Evolutionary conservation across 257 asterid genomes (phyloP), one percentile per base, ranked within the genome.

Genomic region (Fraxinus excelsior): DNA sequence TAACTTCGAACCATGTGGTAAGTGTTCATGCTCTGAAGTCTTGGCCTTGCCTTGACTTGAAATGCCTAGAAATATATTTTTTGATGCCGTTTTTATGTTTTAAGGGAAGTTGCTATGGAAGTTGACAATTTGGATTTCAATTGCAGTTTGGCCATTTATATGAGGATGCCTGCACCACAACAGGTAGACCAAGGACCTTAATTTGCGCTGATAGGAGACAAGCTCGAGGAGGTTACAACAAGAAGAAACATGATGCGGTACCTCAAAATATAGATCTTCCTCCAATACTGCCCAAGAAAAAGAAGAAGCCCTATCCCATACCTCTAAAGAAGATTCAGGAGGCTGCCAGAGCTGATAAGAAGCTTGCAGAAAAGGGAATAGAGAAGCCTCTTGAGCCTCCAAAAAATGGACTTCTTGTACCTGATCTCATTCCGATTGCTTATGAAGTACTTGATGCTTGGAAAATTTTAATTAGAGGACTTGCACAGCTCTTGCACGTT

Each of bases 371-470:
- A 77, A 82, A 82, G 97, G 99, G 99, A 49, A 89, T 89, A 40
- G 99, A 96, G 87, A 96, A 96, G 86, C 91, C 84, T 75, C 97
- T 96, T 37, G 92, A 89, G 74, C 96, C 97, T 75, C 97, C 97
- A 2, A 90, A 86, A 78, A 95, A 93, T 73, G 98, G 98, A 69
- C 44, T 93, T 53, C 88, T 93, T 19, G 91, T 86, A 13, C 91
- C 92, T 4, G 84, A 85, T 8, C 84, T 91, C n/a, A 67, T 91
- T 64, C 97, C 99, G 5, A 77, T 86, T n/a, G 97, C 98, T 75
- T 85, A 93, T 42, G 88, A 85, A 79, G 87, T 93, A 37, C 78
- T 95, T 67, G 91, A 85, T 77, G 91, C 96, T 70, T 95, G 97
- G 98, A 95, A 91, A 88, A 76, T 78, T 71, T 81, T 95, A 28